Percentiles rank a stretch among this genome's conserved stretches.
These are phyloP conservation scores for Brachypodium distachyon DNA, from an alignment of 202 grass and related monocot species.

Conservation along the genomic window DNA sequence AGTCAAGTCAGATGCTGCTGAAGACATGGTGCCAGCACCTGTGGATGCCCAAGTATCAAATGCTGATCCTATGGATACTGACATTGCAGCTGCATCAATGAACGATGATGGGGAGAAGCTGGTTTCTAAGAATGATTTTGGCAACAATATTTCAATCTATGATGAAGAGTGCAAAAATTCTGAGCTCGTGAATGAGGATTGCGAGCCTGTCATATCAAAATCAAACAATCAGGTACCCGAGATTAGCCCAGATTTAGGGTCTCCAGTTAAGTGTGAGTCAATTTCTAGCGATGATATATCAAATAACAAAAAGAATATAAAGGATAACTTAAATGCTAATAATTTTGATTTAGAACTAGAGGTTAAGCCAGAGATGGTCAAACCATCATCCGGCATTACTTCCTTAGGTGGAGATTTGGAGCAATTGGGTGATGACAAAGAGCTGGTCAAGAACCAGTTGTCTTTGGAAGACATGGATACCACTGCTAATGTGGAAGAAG, in stretches of 20 bases:
- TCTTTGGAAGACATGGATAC: constrained; percentile 67
- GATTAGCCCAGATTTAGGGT: constrained; percentile 85
- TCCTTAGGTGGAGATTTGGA: constrained; percentile 53
- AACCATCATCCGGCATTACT: constrained; percentile 52
- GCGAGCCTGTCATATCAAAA: constrained; percentile 22
- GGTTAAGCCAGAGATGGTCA: constrained; percentile 69
- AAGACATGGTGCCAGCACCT: background rate
- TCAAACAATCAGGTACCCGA: constrained; percentile 83
- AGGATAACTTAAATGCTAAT: constrained; percentile 99
- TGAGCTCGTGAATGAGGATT: constrained; percentile 36
- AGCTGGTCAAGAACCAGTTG: constrained; percentile 54
- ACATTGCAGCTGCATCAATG: constrained; percentile 17
- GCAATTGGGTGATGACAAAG: constrained; percentile 72
- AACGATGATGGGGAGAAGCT: constrained; percentile 12
- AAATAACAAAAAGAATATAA: constrained; percentile 93
- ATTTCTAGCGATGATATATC: constrained; percentile 87
- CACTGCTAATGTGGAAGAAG: constrained; percentile 64
- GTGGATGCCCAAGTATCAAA: constrained; percentile 16
- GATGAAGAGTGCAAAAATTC: constrained; percentile 29
- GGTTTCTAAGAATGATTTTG: constrained; percentile 8
- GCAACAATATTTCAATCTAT: background rate
- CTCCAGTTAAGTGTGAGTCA: constrained; percentile 86
- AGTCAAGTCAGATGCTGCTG: constrained; percentile 12
- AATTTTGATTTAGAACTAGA: constrained; percentile 99
- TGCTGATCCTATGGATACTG: constrained; percentile 31